A percentile compares a stretch with the other conserved stretches of the same genome.
phyloP scores from a whole-genome alignment of 768 basidiomycete species.

The Hypholoma sublateritium region DNA sequence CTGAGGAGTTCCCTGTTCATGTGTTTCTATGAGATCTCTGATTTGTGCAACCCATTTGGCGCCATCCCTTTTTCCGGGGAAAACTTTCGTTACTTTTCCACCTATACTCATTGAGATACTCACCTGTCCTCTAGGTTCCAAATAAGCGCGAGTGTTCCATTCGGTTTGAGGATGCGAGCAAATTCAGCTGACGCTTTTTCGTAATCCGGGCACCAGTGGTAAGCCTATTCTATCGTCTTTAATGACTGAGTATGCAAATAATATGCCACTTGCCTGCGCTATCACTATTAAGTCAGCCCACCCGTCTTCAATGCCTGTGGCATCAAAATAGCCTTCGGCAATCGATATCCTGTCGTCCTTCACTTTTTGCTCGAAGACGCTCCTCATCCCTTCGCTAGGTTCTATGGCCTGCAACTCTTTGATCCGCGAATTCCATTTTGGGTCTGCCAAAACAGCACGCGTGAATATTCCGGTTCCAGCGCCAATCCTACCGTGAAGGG shows the following conservation, averaged over 20 bases:
- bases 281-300: conserved; percentile 81
- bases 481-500: conserved; percentile 60
- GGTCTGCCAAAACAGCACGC: conserved; percentile 70
- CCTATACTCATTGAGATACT: not conserved
- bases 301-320: conserved; percentile 54
- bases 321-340: conserved; percentile 70
- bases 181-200: conserved; percentile 74
- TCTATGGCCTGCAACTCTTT: conserved; percentile 69
- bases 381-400: conserved; percentile 86
- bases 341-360: conserved; percentile 51
- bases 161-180: conserved; percentile 74
- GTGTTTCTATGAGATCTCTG: conserved; percentile 64
- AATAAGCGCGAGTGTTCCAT: conserved; percentile 69
- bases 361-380: conserved; percentile 58
- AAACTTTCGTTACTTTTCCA: not conserved
- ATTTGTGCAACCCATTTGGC: conserved; percentile 76
- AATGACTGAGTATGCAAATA: conserved; percentile 6
- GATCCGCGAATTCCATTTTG: conserved; percentile 50
- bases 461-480: conserved; percentile 91
- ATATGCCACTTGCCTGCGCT: conserved; percentile 57
- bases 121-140: conserved; percentile 93
- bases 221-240: conserved; percentile 54
- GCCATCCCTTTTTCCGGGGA: conserved; percentile 38
- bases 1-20: conserved; percentile 79
- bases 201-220: conserved; percentile 91